phyloP scores from a whole-genome alignment of 495 filamentous ascomycete species.

The Lasiosphaeriaceae sp. region DNA sequence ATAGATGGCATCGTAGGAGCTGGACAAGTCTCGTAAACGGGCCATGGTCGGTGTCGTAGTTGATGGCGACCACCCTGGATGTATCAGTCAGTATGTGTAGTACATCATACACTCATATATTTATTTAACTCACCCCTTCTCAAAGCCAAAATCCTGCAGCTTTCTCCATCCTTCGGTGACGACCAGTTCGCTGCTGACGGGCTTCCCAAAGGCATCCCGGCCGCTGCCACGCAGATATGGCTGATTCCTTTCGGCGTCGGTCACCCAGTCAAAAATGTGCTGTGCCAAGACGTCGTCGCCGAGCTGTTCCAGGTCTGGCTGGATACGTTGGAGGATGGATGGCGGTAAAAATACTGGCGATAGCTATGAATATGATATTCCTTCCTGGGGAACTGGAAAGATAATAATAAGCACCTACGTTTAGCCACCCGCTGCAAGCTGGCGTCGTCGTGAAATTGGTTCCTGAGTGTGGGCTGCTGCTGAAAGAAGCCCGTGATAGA shows the following conservation, averaged over 20 bases:
- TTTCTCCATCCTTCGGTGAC: constrained; percentile 56
- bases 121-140: constrained; percentile 46
- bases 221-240: constrained; percentile 50
- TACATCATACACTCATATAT: no score
- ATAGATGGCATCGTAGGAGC: constrained; percentile 57
- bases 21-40: constrained; percentile 50
- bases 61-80: constrained; percentile 47
- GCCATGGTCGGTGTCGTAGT: constrained; percentile 46
- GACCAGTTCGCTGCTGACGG: constrained; percentile 40
- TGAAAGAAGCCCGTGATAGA: constrained; percentile 50
- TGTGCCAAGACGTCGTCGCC: constrained; percentile 44
- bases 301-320: constrained; percentile 36
- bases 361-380: not conserved
- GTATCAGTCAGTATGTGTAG: no score
- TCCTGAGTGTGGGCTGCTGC: constrained; percentile 36
- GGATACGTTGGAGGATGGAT: constrained; percentile 28
- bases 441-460: constrained; percentile 47
- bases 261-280: constrained; percentile 46
- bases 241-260: constrained; percentile 56
- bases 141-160: constrained; percentile 50
- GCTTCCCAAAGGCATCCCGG: constrained; percentile 48
- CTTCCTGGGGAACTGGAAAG: no score
- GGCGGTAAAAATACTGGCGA: constrained; percentile 45
- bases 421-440: constrained; percentile 40
- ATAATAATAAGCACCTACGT: constrained; percentile 23